Evolutionary conservation across 192 early-diverging fungal genomes (phyloP), one percentile per base, ranked within the genome.

Genomic region (Hyaloraphidium curvatum): DNA sequence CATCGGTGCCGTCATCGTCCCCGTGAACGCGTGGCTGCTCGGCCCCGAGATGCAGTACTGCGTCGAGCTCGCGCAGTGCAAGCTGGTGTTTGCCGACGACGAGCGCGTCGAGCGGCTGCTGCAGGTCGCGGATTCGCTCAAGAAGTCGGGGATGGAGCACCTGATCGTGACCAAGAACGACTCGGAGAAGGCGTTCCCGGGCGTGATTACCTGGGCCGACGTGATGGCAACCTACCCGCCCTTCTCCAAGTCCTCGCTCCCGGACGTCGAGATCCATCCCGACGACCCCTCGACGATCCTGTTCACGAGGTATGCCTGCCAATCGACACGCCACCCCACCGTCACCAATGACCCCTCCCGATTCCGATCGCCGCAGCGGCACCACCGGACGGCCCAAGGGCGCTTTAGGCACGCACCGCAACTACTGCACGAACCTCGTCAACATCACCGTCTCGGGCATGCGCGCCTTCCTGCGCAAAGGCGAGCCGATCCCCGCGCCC

Each of bases 271-370:
- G 33, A 37, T 37, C 33, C 9, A 37, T 7, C n/a, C 33, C 9
- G 33, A 37, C 33, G 33, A 37, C n/a, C 9, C 7, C 33, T 7
- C 33, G 33, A 37, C 33, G 7, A 40, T 40, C 0, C 28, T 53
- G 4, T 60, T 53, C 58, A 59, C 58, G n/a, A 9, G 58, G 58
- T 2, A 59, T 51, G 5, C 52, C 58, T 37, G 33, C 9, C 7
- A 37, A 37, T 7, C 33, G 33, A 37, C 9, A n/a, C n/a, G n/a
- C n/a, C n/a, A n/a, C n/a, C n/a, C n/a, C n/a, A n/a, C n/a, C n/a
- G n/a, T n/a, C n/a, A 11, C 9, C 9, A 37, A 37, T 11, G 33
- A 37, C n/a, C 9, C n/a, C 7, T 11, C 33, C 33, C 7, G 7
- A n/a, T 37, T 11, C 33, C 33, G n/a, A 11, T n/a, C 9, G n/a